Percentiles rank a stretch among this genome's conserved stretches.
phyloP scores from a whole-genome alignment of 169 alveolate species.

The Plasmodium sp. region DNA sequence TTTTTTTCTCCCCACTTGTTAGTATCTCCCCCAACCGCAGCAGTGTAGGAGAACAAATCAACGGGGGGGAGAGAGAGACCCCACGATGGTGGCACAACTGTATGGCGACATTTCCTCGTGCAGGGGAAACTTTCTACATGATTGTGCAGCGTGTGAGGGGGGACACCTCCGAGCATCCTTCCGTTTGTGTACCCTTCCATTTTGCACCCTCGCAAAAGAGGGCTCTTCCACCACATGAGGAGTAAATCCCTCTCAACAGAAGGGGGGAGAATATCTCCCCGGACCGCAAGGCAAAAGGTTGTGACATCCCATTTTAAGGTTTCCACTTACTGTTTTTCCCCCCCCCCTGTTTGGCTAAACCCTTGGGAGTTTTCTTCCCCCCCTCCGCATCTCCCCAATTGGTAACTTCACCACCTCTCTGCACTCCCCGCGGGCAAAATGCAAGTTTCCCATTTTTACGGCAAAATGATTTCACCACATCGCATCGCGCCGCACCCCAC shows the following conservation, averaged over 20 bases:
- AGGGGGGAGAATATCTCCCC: background rate
- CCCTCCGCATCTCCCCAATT: background rate
- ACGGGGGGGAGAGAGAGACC: background rate
- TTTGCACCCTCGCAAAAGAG: background rate
- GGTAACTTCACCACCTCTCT: background rate
- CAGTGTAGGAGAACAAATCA: background rate
- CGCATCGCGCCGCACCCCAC: background rate
- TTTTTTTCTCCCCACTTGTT: background rate
- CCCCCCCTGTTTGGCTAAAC: background rate
- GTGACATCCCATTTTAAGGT: background rate
- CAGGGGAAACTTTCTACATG: background rate
- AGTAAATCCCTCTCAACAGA: background rate
- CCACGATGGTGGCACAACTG: background rate
- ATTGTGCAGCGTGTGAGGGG: background rate
- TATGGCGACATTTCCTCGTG: background rate
- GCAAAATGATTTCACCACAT: background rate
- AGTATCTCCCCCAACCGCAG: background rate
- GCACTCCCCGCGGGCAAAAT: background rate
- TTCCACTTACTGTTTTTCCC: background rate
- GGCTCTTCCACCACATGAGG: background rate
- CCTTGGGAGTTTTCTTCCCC: background rate
- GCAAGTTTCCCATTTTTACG: background rate
- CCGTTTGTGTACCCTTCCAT: background rate
- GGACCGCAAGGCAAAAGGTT: background rate
- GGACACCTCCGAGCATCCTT: background rate